Evolutionary conservation across 2,329 filamentous ascomycete genomes (phyloP).

Genomic region (Cucurbitaria berberidis): DNA sequence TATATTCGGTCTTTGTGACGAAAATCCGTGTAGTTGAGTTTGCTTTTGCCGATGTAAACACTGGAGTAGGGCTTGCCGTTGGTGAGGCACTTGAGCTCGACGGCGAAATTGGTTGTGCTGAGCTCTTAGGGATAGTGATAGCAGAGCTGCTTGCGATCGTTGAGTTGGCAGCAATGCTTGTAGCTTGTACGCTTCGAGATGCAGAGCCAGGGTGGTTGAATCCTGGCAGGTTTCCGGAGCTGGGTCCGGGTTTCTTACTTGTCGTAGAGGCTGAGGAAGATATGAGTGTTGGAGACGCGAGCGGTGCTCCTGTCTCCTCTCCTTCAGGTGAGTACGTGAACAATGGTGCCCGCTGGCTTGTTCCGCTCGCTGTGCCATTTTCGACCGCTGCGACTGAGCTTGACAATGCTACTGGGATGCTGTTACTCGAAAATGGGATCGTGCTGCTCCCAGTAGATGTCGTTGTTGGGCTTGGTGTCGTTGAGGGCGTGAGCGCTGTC

Average conservation of each 20-base stretch:
- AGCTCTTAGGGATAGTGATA: not conserved
- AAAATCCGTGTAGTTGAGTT: conserved; percentile 23
- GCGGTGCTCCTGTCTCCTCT: conserved; percentile 11
- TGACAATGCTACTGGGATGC: conserved; percentile 5
- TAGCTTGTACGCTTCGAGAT: conserved; percentile 5
- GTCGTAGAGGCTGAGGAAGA: conserved; percentile 7
- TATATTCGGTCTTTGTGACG: conserved; percentile 39
- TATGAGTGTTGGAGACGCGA: conserved; percentile 9
- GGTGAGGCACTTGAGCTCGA: conserved; percentile 1
- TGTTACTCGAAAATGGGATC: conserved; percentile 1
- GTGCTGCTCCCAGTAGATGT: conserved; percentile 15
- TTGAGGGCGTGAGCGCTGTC: conserved; percentile 2
- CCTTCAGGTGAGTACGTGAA: conserved; percentile 36
- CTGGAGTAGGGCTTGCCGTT: not conserved
- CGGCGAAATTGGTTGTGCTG: not conserved
- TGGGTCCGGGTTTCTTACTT: conserved; percentile 9
- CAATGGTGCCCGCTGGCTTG: conserved; percentile 21
- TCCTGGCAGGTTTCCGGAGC: conserved; percentile 27
- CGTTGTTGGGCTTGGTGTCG: conserved; percentile 8
- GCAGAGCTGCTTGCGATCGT: conserved; percentile 6
- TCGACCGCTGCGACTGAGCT: conserved; percentile 21
- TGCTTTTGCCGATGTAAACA: not conserved
- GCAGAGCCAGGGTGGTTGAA: conserved; percentile 24
- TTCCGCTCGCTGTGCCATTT: conserved; percentile 19
- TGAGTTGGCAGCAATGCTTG: conserved; percentile 1